A percentile compares a stretch with the other conserved stretches of the same genome.
Evolutionary conservation across 352 stramenopile species (phyloP).

Genomic region (Pythium insidiosum): DNA sequence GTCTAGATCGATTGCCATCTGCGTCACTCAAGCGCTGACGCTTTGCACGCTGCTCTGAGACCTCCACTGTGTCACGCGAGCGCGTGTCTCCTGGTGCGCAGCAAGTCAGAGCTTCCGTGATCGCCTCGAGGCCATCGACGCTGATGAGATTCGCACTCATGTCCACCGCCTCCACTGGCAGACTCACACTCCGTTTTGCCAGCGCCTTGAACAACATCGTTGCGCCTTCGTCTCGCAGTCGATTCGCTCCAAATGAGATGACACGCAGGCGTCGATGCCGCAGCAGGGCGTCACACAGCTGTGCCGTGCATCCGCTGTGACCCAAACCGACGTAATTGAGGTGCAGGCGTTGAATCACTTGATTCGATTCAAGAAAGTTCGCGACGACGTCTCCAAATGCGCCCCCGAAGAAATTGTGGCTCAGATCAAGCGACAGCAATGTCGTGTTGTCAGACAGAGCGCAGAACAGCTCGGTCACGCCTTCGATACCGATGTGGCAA

Average conservation of each 20-base stretch:
- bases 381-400: conserved; percentile 62
- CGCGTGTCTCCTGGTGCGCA: too few relatives aligned
- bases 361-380: conserved; percentile 51
- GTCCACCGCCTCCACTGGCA: conserved; percentile 41
- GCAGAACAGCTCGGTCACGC: conserved; percentile 39
- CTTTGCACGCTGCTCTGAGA: conserved; percentile 11
- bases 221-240: conserved; percentile 49
- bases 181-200: conserved; percentile 25
- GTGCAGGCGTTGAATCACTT: conserved; percentile 34
- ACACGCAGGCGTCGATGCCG: conserved; percentile 35
- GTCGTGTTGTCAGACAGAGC: conserved; percentile 43
- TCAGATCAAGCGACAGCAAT: conserved; percentile 51
- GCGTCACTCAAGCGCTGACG: conserved; percentile 18
- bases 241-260: conserved; percentile 62
- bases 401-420: conserved; percentile 67
- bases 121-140: conserved; percentile 24
- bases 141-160: conserved; percentile 76
- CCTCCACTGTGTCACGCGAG: conserved; percentile 1
- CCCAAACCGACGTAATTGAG: conserved; percentile 61
- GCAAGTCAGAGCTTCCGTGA: conserved; percentile 34
- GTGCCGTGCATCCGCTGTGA: conserved; percentile 32
- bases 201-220: conserved; percentile 39
- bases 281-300: conserved; percentile 34
- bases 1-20: too few relatives aligned
- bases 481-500: conserved; percentile 63